Conservation (phyloP, 2,329 filamentous ascomycete genomes). For the Neospermospora avenae region DNA sequence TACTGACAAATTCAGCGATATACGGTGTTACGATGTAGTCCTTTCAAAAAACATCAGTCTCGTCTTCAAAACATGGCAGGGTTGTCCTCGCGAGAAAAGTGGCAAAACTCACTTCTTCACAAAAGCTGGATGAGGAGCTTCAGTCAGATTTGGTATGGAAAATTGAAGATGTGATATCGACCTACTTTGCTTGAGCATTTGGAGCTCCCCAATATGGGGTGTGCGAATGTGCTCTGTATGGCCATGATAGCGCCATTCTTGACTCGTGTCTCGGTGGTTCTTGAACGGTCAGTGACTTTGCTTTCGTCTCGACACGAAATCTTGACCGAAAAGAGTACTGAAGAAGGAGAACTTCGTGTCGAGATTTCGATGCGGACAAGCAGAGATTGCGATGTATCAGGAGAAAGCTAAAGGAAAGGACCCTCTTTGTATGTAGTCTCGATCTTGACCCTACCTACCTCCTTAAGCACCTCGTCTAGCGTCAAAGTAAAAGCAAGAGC, state of each 20-base stretch:
- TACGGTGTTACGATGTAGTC: conserved; percentile 52
- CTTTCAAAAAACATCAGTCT: conserved; percentile 32
- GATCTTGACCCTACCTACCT: no score
- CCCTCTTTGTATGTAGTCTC: no score
- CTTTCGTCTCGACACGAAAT: not conserved
- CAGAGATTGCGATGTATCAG: no score
- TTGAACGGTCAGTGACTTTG: not conserved
- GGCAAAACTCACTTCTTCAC: conserved; percentile 31
- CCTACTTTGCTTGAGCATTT: conserved; percentile 31
- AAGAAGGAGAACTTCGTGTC: not conserved
- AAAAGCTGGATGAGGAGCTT: conserved; percentile 26
- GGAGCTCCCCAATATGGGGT: conserved; percentile 28
- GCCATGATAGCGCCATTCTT: conserved; percentile 23
- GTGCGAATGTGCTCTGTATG: conserved; percentile 28
- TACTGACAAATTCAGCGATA: conserved; percentile 52
- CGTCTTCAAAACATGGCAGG: not conserved
- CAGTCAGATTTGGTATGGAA: conserved; percentile 5
- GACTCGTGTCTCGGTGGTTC: not conserved
- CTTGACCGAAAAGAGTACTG: not conserved
- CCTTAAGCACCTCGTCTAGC: no score
- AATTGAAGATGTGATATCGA: not conserved
- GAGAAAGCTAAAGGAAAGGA: no score
- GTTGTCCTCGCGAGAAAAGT: not conserved
- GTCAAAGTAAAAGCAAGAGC: no score
- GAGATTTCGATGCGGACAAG: no score